These are phyloP conservation scores for Pseudozyma thailandica DNA, from an alignment of 1,284 basidiomycete species.

Conservation along the genomic window DNA sequence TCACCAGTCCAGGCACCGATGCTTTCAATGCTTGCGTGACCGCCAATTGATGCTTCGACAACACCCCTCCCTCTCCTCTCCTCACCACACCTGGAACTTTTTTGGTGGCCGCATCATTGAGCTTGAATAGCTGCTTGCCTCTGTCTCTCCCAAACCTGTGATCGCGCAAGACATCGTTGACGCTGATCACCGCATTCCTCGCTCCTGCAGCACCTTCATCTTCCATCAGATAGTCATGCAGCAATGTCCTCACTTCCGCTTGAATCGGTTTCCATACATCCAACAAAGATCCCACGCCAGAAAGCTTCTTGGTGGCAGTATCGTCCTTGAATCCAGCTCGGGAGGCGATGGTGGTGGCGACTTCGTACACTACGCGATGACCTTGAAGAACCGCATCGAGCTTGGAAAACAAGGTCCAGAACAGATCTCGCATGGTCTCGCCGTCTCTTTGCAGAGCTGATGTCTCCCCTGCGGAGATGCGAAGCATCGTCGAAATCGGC, in stretches of 20 bases:
- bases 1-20: conserved; percentile 90
- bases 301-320: conserved; percentile 26
- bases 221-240: conserved; percentile 90
- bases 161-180: conserved; percentile 83
- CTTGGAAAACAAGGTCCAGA: conserved; percentile 98
- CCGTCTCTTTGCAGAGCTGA: conserved; percentile 58
- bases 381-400: conserved; percentile 94
- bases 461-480: conserved; percentile 53
- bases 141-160: conserved; percentile 56
- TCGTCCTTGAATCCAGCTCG: conserved; percentile 54
- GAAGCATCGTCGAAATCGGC: conserved; percentile 37
- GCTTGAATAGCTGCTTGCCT: conserved; percentile 77
- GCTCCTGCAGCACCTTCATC: conserved; percentile 82
- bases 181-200: conserved; percentile 86
- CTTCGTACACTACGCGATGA: conserved; percentile 88
- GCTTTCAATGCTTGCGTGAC: conserved; percentile 85
- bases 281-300: conserved; percentile 70
- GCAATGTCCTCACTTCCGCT: conserved; percentile 80
- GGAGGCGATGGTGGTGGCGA: conserved; percentile 69
- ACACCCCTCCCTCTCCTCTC: conserved; percentile 71
- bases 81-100: conserved; percentile 54
- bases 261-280: conserved; percentile 95
- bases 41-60: conserved; percentile 84
- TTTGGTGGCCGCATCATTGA: conserved; percentile 73
- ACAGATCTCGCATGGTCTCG: conserved; percentile 77